Base-by-base conservation (phyloP, 208 protist species). In the Naegleria fowleri region DNA sequence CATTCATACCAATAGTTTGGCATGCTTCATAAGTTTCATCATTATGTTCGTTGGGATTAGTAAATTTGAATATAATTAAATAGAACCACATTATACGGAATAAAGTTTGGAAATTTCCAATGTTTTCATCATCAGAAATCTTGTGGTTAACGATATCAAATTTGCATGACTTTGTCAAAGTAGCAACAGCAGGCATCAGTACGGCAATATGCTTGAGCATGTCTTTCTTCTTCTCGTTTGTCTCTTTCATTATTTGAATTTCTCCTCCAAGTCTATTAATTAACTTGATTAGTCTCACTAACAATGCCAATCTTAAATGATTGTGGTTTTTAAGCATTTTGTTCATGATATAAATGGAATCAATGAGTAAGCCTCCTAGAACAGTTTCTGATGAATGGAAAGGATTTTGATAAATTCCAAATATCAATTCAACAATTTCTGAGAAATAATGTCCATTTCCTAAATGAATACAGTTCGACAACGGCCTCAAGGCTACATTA, bases 1-100 rank as follows among this genome's bases (percentile, higher is more conserved):
- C 85, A 38, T 36, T 39, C 15, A 38, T 88, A n/a, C 41, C 85
- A 88, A 88, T 88, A 22, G 11, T 39, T 19, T 36, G 40, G 9
- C 40, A 59, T 11, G 41, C 41, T 22, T 88, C 41, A 38, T n/a
- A 22, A 13, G 36, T 33, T 88, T 88, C 85, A 59, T 16, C 5
- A 19, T 19, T 7, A 9, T 25, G 36, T 38, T 25, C 40, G 9
- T 88, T 59, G 5, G 11, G 39, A 58, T 88, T 38, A 51, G 36
- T 5, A 58, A 88, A 88, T 4, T 38, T 43, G 58, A 39, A 88
- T 4, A 51, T 25, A 7, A 88, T 58, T 38, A 22, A 59, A 38
- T 88, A 88, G 22, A 88, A 88, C 85, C 85, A 88, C 39, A 58
- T 88, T 0, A 29, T 38, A 39, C 85, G 22, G 25, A 88, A 51